Percentiles rank a stretch among this genome's conserved stretches.
Conservation (phyloP, 164 flowering plant genomes). For the Vitis amurensis region DNA sequence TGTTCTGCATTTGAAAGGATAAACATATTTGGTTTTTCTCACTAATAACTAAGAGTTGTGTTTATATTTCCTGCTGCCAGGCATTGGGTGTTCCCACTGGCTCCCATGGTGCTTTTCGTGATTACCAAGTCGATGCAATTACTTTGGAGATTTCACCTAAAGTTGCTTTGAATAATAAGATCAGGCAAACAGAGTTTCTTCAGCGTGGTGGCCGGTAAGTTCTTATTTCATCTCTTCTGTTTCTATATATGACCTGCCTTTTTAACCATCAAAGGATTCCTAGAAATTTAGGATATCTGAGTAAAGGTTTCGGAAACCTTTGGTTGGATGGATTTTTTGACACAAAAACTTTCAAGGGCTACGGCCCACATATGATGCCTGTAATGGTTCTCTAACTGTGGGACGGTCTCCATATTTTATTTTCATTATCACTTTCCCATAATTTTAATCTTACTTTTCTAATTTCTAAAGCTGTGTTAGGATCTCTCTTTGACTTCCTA, state of each 20-base stretch:
- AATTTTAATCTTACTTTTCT: too few species aligned
- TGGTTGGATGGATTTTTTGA: too few species aligned
- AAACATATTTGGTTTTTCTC: neutral
- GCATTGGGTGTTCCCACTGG: constrained; percentile 92
- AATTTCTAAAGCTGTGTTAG: too few species aligned
- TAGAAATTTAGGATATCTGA: neutral
- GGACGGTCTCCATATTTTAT: too few species aligned
- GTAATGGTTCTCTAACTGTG: too few species aligned
- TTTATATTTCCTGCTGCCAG: constrained; percentile 29
- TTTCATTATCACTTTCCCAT: too few species aligned
- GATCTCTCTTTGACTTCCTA: too few species aligned
- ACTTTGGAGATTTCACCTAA: constrained; percentile 73
- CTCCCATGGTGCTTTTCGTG: constrained; percentile 86
- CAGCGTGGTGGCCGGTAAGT: constrained; percentile 69
- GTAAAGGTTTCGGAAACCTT: too few species aligned
- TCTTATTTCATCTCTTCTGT: neutral
- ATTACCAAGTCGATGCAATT: constrained; percentile 88
- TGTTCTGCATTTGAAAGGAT: neutral
- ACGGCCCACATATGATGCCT: too few species aligned
- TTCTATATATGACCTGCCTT: neutral
- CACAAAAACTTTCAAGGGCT: too few species aligned
- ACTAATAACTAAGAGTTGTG: neutral
- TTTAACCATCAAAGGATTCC: neutral
- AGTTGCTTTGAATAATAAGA: constrained; percentile 36
- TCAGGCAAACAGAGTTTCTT: constrained; percentile 52